These are phyloP conservation scores for Cymbopogon flexuosus DNA, from an alignment of 202 grass and related monocot genomes.

Conservation along the genomic window DNA sequence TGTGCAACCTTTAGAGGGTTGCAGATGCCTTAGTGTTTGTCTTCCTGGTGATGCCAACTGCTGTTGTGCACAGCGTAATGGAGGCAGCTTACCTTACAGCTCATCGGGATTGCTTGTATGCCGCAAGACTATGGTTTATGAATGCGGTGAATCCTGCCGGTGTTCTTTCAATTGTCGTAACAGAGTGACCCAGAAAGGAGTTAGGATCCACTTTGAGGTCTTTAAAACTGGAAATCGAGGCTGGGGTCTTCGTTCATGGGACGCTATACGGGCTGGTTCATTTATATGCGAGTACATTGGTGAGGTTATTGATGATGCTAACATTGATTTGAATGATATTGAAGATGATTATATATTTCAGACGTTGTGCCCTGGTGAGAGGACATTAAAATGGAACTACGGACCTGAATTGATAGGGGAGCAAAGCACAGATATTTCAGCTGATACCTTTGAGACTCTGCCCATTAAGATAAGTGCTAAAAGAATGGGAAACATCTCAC, in stretches of 20 bases:
- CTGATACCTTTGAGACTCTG: slow-evolving; percentile 46
- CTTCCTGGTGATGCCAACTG: slow-evolving; percentile 64
- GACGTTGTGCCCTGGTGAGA: slow-evolving; percentile 50
- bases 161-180: slow-evolving; percentile 63
- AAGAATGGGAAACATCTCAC: slow-evolving; percentile 54
- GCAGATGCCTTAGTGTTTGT: slow-evolving; percentile 66
- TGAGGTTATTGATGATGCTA: slow-evolving; percentile 51
- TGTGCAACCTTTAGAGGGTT: slow-evolving; percentile 43
- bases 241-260: slow-evolving; percentile 76
- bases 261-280: slow-evolving; percentile 64
- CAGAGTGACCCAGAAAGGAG: slow-evolving; percentile 67
- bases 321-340: slow-evolving; percentile 43
- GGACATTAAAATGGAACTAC: slow-evolving; percentile 73
- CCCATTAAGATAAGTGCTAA: slow-evolving; percentile 73
- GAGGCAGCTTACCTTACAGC: slow-evolving; percentile 63
- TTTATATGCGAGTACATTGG: slow-evolving; percentile 75
- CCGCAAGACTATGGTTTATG: slow-evolving; percentile 59
- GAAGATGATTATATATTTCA: slow-evolving; percentile 65
- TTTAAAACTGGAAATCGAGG: slow-evolving; percentile 62
- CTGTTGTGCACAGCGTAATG: slow-evolving; percentile 52
- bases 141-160: slow-evolving; percentile 52
- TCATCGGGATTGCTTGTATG: slow-evolving; percentile 61
- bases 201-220: slow-evolving; percentile 71
- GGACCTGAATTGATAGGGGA: slow-evolving; percentile 65
- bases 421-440: slow-evolving; percentile 37